Percentiles rank a stretch among this genome's conserved stretches.
Evolutionary conservation across 2,329 filamentous ascomycete genomes (phyloP).

Genomic region (Ophiocordyceps robertsii): DNA sequence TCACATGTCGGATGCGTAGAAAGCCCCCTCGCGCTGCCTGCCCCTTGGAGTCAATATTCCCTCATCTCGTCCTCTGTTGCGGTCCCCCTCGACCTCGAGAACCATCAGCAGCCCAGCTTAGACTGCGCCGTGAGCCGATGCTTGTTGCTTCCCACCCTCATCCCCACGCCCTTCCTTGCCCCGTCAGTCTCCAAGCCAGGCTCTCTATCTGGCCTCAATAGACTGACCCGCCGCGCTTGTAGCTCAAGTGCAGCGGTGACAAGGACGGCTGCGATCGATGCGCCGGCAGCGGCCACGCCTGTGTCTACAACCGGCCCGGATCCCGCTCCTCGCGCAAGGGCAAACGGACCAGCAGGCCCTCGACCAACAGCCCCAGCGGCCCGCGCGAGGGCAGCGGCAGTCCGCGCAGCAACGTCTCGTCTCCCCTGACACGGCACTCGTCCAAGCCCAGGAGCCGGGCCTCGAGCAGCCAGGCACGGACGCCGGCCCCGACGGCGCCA

Average conservation of each 20-base stretch:
- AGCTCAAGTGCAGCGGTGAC: slow-evolving; percentile 25
- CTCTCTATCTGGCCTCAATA: slow-evolving; percentile 1
- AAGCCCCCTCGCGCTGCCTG: too few relatives aligned
- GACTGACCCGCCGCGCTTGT: background rate
- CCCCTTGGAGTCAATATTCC: too few relatives aligned
- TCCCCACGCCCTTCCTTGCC: background rate
- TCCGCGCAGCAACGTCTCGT: background rate
- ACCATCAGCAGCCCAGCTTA: too few relatives aligned
- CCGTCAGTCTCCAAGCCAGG: background rate
- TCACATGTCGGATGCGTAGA: too few relatives aligned
- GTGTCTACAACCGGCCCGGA: slow-evolving; percentile 21
- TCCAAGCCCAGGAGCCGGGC: slow-evolving; percentile 1
- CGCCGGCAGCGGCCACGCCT: slow-evolving; percentile 13
- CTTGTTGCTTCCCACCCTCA: background rate
- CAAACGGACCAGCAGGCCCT: slow-evolving; percentile 9
- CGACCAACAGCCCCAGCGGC: slow-evolving; percentile 1
- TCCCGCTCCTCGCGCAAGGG: slow-evolving; percentile 17
- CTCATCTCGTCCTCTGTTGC: too few relatives aligned
- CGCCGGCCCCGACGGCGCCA: background rate
- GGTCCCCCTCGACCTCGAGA: too few relatives aligned
- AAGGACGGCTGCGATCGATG: slow-evolving; percentile 23
- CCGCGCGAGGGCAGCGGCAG: slow-evolving; percentile 2
- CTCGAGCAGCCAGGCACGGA: background rate
- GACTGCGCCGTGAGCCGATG: too few relatives aligned
- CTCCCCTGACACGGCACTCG: background rate